Base-by-base conservation (phyloP, 768 basidiomycete genomes). In the Dacryopinax primogenitus region DNA sequence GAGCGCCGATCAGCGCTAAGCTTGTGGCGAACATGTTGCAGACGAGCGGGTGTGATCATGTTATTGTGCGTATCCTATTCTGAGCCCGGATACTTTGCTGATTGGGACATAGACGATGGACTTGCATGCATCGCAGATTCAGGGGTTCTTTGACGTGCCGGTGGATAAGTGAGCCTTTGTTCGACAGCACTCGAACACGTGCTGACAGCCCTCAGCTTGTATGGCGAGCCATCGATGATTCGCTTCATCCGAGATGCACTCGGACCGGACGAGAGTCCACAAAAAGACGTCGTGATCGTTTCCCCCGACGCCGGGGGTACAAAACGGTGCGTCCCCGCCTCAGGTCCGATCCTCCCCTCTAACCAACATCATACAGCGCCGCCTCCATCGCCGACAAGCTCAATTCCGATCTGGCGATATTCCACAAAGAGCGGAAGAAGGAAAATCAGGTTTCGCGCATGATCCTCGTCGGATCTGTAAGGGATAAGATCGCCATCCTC, bases 131-230 rank as follows among this genome's bases (percentile, higher is more conserved):
- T 95, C 92, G 1, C 96, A 99, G 74, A 98, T 99, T 68, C 96
- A 99, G 78, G 96, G 96, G 4, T 99, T 99, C 79, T 99, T 99
- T 76, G 95, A 98, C 76, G 94, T 98, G 45, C 96, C 96, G 7
- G 95, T 97, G 71, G 96, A 99, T 82, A 98, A 99, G 92, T 95
- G 74, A 83, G 92, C 84, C 39, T 66, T 35, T 65, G 64, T 32
- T 51, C 45, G 34, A 12, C 62, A 16, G 6, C 16, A 18, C 26
- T 11, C 62, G 26, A 2, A 23, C 63, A 37, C 15, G n/a, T 63
- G 4, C n/a, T 21, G 15, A 15, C 28, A 6, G 34, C 26, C n/a
- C 34, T 34, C 1, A 12, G 11, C 1, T 85, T 98, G 35, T 98
- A 88, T 73, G 93, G 93, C 69, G 96, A 98, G 75, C 94, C 96